Conservation (phyloP, 2,329 filamentous ascomycete genomes). For the Hypoxylon rubiginosum region DNA sequence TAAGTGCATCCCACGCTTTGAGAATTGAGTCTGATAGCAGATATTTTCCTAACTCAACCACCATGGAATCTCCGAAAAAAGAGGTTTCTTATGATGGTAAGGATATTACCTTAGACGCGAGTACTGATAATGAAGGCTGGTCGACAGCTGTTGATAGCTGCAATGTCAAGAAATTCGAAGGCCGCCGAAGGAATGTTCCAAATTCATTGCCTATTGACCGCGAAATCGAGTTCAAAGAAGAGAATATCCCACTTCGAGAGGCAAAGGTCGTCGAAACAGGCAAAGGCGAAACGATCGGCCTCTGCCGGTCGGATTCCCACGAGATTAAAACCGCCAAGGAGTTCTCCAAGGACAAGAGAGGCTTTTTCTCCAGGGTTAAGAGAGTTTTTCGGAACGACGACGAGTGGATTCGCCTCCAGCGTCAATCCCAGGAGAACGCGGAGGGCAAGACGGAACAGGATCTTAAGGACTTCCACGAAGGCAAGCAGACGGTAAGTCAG, state of each 20-base stretch:
- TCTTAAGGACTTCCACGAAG: constrained; percentile 9
- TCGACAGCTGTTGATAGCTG: constrained; percentile 16
- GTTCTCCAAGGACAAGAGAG: constrained; percentile 8
- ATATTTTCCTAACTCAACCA: neutral
- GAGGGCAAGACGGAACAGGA: constrained; percentile 20
- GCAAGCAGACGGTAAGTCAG: neutral
- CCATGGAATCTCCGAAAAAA: neutral
- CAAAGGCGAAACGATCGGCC: constrained; percentile 8
- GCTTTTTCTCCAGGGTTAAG: too few species aligned
- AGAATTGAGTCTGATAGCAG: neutral
- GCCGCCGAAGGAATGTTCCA: constrained; percentile 11
- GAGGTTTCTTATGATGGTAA: constrained; percentile 8
- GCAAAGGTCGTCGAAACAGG: constrained; percentile 30
- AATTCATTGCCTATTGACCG: neutral
- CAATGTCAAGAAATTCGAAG: constrained; percentile 16
- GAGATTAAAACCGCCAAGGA: constrained; percentile 25
- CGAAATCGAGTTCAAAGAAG: constrained; percentile 1
- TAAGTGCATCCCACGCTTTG: neutral
- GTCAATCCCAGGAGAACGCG: neutral
- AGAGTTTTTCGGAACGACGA: constrained; percentile 22
- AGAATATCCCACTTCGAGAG: neutral
- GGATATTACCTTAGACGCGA: neutral
- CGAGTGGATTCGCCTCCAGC: constrained; percentile 25
- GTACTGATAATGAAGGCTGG: constrained; percentile 29
- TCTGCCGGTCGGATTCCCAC: constrained; percentile 10